These are phyloP conservation scores for Rhizoctonia solani DNA, from an alignment of 1,284 basidiomycete genomes.

Conservation along the genomic window DNA sequence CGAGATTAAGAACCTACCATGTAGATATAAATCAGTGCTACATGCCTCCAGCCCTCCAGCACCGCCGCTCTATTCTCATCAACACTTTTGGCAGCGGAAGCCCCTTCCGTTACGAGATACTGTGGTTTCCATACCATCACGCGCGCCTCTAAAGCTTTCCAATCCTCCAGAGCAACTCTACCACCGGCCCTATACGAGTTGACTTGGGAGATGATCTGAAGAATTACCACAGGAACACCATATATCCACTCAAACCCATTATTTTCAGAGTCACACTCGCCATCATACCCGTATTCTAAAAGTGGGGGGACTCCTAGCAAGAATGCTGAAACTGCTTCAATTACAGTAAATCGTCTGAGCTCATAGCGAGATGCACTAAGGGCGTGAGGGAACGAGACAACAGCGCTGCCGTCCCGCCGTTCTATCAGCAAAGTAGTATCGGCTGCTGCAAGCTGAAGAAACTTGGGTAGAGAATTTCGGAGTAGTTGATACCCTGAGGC, in stretches of 20 bases:
- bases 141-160: background rate
- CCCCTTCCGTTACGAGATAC: background rate
- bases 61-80: no score
- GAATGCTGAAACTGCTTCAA: background rate
- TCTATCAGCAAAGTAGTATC: slow-evolving; percentile 1
- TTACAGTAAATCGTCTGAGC: slow-evolving; percentile 4
- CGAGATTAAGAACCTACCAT: no score
- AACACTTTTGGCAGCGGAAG: no score
- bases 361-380: slow-evolving; percentile 2
- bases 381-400: slow-evolving; percentile 6
- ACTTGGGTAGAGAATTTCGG: background rate
- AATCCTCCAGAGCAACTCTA: background rate
- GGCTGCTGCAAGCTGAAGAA: background rate
- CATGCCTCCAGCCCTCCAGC: slow-evolving; percentile 26
- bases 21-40: slow-evolving; percentile 13
- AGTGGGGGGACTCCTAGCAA: background rate
- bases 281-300: slow-evolving; percentile 22
- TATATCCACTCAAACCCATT: background rate
- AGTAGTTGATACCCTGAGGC: slow-evolving; percentile 3
- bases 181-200: background rate
- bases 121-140: background rate
- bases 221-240: background rate
- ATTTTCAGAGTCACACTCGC: background rate
- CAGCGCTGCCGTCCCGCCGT: background rate
- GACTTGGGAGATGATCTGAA: background rate